A percentile compares a stretch with the other conserved stretches of the same genome.
These are phyloP conservation scores for Picea abies DNA, from an alignment of 83 land plant genomes.

Conservation along the genomic window DNA sequence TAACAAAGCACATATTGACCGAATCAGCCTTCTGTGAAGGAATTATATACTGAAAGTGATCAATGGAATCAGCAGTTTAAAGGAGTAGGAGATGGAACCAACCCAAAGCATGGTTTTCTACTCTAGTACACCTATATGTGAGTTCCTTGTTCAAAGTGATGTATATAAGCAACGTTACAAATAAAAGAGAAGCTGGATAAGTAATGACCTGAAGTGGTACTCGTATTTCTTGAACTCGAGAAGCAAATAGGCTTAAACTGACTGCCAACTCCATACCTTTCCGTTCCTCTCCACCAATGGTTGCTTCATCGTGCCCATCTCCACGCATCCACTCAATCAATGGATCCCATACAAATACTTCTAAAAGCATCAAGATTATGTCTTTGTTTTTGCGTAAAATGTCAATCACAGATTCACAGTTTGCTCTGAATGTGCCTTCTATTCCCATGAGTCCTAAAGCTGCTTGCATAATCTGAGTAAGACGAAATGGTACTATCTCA, in stretches of 20 bases:
- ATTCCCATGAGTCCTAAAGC: conserved; percentile 93
- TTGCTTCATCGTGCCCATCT: conserved; percentile 92
- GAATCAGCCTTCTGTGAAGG: not conserved
- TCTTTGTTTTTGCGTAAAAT: conserved; percentile 87
- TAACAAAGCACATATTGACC: not conserved
- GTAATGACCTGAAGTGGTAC: conserved; percentile 83
- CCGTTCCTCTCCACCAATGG: conserved; percentile 97
- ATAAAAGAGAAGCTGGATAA: not conserved
- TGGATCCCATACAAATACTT: conserved; percentile 99
- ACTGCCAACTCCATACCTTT: conserved; percentile 99
- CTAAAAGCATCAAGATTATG: conserved; percentile 86
- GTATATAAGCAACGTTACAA: not conserved
- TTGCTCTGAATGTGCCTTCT: conserved; percentile 87
- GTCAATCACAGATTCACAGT: conserved; percentile 88
- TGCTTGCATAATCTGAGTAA: conserved; percentile 92
- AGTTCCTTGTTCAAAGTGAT: not conserved
- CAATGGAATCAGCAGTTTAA: not conserved
- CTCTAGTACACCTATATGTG: not conserved
- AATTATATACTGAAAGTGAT: not conserved
- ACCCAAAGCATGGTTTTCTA: not conserved
- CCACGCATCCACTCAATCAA: conserved; percentile 97
- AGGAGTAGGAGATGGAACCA: not conserved
- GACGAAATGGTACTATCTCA: conserved; percentile 99
- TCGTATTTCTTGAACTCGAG: conserved; percentile 94
- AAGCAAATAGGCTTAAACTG: conserved; percentile 94